Evolutionary conservation across 176 grass and related monocot species (phyloP), one percentile per base, ranked within the genome.

Genomic region (Musa beccarii): DNA sequence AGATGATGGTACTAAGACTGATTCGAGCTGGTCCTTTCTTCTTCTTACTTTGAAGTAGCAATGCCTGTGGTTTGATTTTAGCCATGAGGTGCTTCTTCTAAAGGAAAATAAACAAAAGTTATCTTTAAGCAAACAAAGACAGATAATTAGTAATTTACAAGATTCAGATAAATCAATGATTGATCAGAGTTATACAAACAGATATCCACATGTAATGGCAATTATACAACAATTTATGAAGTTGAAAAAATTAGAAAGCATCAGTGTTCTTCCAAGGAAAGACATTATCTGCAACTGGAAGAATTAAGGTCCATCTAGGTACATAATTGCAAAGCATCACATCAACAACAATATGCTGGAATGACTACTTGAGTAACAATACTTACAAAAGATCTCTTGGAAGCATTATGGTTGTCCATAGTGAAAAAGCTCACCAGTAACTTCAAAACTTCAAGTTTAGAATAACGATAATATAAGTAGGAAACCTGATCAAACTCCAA

Each of bases 31-130:
- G 79, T 10, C 53, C 69, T 3, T 73, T 80, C 79, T 65, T 80
- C 79, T 52, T 80, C 34, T 80, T 80, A 59, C 79, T 80, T 34
- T 80, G 79, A 63, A 73, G 29, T 64, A 80, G 50, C 69, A 80
- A 73, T 20, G 68, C 69, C 49, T 80, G 79, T 20, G 79, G 79
- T 73, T 80, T 80, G n/a, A 80, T 80, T 73, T 59, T 73, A 19
- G 79, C 79, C 79, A 80, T 80, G 9, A 26, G 49, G 57, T 64
- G 56, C 55, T 52, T 51, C 69, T 59, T 4, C 57, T 59, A 73
- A 59, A 63, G 13, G 24, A 63, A 2, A 43, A 29, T 10, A 14
- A 12, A n/a, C 25, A 70, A 20, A 70, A 21, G 34, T 51, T 24
- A 66, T 66, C n/a, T 66, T 66, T 66, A 3, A 26, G 63, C 63